Percentiles rank a stretch among this genome's conserved stretches.
phyloP scores from a whole-genome alignment of 805 yeast species.

The Maudiozyma saulgeensis region DNA sequence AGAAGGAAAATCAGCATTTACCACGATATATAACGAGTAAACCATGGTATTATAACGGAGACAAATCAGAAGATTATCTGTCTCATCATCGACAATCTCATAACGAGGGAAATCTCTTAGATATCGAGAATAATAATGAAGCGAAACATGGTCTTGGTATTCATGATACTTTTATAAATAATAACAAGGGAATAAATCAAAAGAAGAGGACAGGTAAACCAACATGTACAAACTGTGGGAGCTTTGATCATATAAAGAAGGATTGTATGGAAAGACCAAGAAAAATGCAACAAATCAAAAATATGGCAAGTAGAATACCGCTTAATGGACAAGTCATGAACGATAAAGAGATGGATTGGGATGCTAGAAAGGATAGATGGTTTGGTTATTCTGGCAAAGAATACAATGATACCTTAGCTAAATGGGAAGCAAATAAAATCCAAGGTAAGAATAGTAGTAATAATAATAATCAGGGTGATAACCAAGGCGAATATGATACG shows the following conservation, averaged over 20 bases:
- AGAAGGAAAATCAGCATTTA: constrained; percentile 19
- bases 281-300: constrained; percentile 18
- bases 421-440: constrained; percentile 32
- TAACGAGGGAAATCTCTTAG: constrained; percentile 30
- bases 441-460: constrained; percentile 2
- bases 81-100: constrained; percentile 43
- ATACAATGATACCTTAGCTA: constrained; percentile 41
- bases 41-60: constrained; percentile 30
- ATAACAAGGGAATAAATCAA: not conserved
- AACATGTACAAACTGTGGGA: constrained; percentile 52
- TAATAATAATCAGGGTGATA: constrained; percentile 8
- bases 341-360: constrained; percentile 37
- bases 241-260: constrained; percentile 36
- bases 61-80: constrained; percentile 34
- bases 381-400: constrained; percentile 63
- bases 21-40: constrained; percentile 26
- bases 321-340: constrained; percentile 18
- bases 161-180: constrained; percentile 33
- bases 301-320: constrained; percentile 20
- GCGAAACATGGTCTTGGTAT: constrained; percentile 53
- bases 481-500: constrained; percentile 27
- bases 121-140: constrained; percentile 36
- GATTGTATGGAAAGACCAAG: constrained; percentile 56
- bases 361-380: constrained; percentile 72
- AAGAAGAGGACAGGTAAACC: not conserved